These are phyloP conservation scores for Colletotrichum filicis DNA, from an alignment of 2,329 filamentous ascomycete species.

Conservation along the genomic window DNA sequence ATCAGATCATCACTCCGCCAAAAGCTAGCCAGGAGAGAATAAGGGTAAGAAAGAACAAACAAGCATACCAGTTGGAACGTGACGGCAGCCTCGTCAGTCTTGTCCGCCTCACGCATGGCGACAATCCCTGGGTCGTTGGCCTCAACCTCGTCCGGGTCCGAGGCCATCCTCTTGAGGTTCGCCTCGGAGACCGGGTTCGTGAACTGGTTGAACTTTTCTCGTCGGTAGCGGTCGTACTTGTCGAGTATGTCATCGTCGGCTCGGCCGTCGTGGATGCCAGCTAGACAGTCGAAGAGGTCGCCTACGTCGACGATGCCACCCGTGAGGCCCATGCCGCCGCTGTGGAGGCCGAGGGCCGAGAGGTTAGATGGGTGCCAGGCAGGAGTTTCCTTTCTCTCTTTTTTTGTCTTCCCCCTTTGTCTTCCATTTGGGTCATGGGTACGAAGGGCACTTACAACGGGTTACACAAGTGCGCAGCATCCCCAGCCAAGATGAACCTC, in stretches of 20 bases:
- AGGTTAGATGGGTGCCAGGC: not conserved
- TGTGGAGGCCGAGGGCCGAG: not conserved
- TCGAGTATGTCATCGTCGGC: slow-evolving; percentile 54
- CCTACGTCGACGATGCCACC: slow-evolving; percentile 61
- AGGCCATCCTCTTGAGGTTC: not conserved
- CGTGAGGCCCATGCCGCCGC: slow-evolving; percentile 58
- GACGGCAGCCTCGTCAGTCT: not conserved
- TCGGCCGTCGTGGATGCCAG: slow-evolving; percentile 50
- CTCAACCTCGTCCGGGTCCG: not conserved
- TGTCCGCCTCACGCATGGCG: not conserved
- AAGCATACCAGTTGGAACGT: not conserved
- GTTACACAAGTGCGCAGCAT: slow-evolving; percentile 65
- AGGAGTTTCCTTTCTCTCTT: too few relatives aligned
- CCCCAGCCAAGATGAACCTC: slow-evolving; percentile 59
- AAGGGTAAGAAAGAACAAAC: not conserved
- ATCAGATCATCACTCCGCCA: not conserved
- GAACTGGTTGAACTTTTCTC: not conserved
- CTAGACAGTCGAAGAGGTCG: slow-evolving; percentile 58
- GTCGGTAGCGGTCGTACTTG: slow-evolving; percentile 43
- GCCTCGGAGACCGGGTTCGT: not conserved
- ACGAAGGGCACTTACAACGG: slow-evolving; percentile 47
- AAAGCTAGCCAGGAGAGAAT: not conserved
- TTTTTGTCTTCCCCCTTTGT: too few relatives aligned
- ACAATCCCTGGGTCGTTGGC: not conserved
- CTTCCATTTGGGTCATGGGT: too few relatives aligned